phyloP scores from a whole-genome alignment of 2,329 filamentous ascomycete genomes.

The Phoma sp. region DNA sequence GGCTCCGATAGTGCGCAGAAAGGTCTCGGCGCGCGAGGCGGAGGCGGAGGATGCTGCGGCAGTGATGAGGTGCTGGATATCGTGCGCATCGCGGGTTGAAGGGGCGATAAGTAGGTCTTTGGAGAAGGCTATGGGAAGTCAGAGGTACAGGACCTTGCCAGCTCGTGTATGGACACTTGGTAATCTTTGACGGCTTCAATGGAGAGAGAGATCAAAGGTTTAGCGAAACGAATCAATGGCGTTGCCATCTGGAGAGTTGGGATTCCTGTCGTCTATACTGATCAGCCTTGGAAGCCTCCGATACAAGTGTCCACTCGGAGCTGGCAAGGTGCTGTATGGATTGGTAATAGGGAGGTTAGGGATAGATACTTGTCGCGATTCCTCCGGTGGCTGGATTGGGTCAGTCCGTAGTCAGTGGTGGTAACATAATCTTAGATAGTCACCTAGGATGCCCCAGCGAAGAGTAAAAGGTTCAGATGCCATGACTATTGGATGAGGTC shows the following conservation, averaged over 20 bases:
- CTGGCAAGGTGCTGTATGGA: neutral
- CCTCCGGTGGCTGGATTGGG: slow-evolving; percentile 61
- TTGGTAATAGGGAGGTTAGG: neutral
- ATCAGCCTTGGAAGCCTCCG: too few species aligned
- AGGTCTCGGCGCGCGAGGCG: slow-evolving; percentile 69
- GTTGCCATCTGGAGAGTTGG: too few species aligned
- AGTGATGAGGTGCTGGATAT: slow-evolving; percentile 73
- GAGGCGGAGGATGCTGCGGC: slow-evolving; percentile 79
- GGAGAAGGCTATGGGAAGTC: slow-evolving; percentile 45
- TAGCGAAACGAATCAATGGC: too few species aligned
- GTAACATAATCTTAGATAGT: neutral
- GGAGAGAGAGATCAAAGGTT: too few species aligned
- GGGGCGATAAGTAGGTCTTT: slow-evolving; percentile 80
- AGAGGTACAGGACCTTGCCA: too few species aligned
- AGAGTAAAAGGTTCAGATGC: slow-evolving; percentile 26
- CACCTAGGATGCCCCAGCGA: slow-evolving; percentile 34
- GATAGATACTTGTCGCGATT: slow-evolving; percentile 23
- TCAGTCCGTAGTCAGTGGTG: slow-evolving; percentile 3
- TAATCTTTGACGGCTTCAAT: too few species aligned
- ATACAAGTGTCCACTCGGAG: too few species aligned
- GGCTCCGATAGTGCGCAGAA: slow-evolving; percentile 73
- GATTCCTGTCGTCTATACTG: too few species aligned
- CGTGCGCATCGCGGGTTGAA: slow-evolving; percentile 67
- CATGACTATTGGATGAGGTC: slow-evolving; percentile 14
- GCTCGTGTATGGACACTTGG: too few species aligned